These are phyloP conservation scores for Aspergillus heteromorphus DNA, from an alignment of 495 filamentous ascomycete genomes.

Conservation along the genomic window DNA sequence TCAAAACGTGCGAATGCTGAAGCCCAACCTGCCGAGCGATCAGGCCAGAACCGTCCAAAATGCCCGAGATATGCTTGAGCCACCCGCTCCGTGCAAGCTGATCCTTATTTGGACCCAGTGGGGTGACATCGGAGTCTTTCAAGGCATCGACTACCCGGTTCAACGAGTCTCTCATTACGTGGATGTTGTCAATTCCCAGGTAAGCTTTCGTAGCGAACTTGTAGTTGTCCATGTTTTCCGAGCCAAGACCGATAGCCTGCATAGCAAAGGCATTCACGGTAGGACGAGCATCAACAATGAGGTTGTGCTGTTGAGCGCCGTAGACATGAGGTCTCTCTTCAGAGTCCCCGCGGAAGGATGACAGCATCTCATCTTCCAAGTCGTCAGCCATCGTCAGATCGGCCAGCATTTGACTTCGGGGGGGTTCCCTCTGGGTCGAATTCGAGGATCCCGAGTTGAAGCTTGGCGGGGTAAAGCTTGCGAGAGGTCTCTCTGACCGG, in stretches of 20 bases:
- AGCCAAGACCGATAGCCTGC: slow-evolving; percentile 89
- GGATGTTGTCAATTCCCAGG: slow-evolving; percentile 98
- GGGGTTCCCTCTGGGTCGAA: slow-evolving; percentile 53
- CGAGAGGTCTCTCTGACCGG: slow-evolving; percentile 41
- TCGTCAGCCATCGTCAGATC: slow-evolving; percentile 55
- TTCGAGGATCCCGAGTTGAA: slow-evolving; percentile 50
- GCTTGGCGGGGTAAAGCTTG: slow-evolving; percentile 34
- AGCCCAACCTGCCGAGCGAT: slow-evolving; percentile 88
- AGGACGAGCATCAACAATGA: slow-evolving; percentile 95
- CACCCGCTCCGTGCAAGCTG: slow-evolving; percentile 78
- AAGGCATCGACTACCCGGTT: slow-evolving; percentile 83
- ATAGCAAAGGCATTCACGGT: slow-evolving; percentile 94
- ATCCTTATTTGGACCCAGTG: slow-evolving; percentile 77
- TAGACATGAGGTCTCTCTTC: slow-evolving; percentile 61
- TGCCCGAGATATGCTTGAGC: slow-evolving; percentile 82
- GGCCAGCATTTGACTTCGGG: slow-evolving; percentile 33
- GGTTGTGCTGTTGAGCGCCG: slow-evolving; percentile 87
- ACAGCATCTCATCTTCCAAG: slow-evolving; percentile 68
- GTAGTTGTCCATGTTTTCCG: slow-evolving; percentile 98
- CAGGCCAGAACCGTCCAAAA: slow-evolving; percentile 77
- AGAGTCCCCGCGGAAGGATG: slow-evolving; percentile 31
- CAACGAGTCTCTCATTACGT: slow-evolving; percentile 93
- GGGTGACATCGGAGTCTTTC: slow-evolving; percentile 87
- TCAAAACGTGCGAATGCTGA: slow-evolving; percentile 88
- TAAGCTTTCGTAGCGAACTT: slow-evolving; percentile 86